phyloP scores from a whole-genome alignment of 2,329 filamentous ascomycete genomes.

The Drechslera avenae region DNA sequence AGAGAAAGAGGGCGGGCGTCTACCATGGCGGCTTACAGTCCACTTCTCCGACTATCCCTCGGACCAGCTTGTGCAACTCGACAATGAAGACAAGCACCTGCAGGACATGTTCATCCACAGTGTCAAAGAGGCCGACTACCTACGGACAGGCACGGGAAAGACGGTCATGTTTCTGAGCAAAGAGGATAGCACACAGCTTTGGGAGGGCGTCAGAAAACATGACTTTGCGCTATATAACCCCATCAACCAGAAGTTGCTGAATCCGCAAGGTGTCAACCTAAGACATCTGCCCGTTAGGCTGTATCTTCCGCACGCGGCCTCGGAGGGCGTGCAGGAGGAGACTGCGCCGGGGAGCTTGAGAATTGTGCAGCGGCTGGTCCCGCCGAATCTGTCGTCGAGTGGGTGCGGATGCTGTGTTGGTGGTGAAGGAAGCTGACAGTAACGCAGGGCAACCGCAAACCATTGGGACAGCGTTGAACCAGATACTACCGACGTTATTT shows the following conservation, averaged over 20 bases:
- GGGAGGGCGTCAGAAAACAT: slow-evolving; percentile 79
- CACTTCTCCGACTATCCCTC: slow-evolving; percentile 65
- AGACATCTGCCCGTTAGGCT: slow-evolving; percentile 85
- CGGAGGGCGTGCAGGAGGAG: slow-evolving; percentile 27
- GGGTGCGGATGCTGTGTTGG: slow-evolving; percentile 13
- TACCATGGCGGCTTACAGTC: slow-evolving; percentile 68
- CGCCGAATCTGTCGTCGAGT: slow-evolving; percentile 54
- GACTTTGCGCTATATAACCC: slow-evolving; percentile 73
- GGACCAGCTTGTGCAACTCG: slow-evolving; percentile 63
- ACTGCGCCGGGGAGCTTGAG: slow-evolving; percentile 50
- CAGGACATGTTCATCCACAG: slow-evolving; percentile 71
- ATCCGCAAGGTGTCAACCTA: slow-evolving; percentile 68
- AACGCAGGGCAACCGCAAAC: slow-evolving; percentile 63
- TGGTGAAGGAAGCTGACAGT: slow-evolving; percentile 17
- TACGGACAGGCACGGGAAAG: slow-evolving; percentile 85
- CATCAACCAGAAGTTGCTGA: slow-evolving; percentile 78
- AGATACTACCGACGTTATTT: slow-evolving; percentile 79
- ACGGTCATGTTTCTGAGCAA: slow-evolving; percentile 89
- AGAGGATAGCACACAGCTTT: slow-evolving; percentile 79
- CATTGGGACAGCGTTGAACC: slow-evolving; percentile 77
- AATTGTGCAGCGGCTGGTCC: slow-evolving; percentile 73
- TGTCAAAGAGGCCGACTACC: slow-evolving; percentile 82
- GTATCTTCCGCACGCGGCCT: slow-evolving; percentile 68
- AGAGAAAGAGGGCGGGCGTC: slow-evolving; percentile 25
- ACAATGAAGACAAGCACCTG: slow-evolving; percentile 60